These are phyloP conservation scores for Leccinum truebloodii DNA, from an alignment of 768 basidiomycete species.

Conservation along the genomic window DNA sequence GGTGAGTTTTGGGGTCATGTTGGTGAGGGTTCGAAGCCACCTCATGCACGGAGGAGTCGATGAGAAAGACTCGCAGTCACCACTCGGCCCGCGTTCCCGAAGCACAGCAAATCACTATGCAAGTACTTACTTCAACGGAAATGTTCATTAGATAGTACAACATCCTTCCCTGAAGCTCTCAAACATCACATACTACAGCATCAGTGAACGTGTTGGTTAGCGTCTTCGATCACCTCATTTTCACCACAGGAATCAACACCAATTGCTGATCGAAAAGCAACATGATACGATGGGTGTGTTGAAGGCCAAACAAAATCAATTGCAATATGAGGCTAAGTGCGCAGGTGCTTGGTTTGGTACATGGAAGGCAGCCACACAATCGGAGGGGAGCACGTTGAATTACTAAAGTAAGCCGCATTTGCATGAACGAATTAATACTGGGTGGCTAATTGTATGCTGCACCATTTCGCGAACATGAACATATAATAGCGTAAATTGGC, in stretches of 20 bases:
- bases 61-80: not conserved
- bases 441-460: too few relatives aligned
- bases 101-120: not conserved
- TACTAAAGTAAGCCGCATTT: not conserved
- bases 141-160: not conserved
- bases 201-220: not conserved
- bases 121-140: not conserved
- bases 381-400: not conserved
- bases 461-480: not conserved
- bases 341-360: not conserved
- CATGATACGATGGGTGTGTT: not conserved
- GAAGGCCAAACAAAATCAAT: not conserved
- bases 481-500: not conserved
- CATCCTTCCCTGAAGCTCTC: too few relatives aligned
- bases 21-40: conserved; percentile 9
- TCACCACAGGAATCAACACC: not conserved
- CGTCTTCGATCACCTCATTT: not conserved
- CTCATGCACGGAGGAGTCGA: not conserved
- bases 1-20: conserved; percentile 20
- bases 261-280: not conserved
- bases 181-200: not conserved
- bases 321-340: not conserved
- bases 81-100: not conserved
- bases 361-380: conserved; percentile 6
- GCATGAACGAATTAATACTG: too few relatives aligned